A percentile compares a stretch with the other conserved stretches of the same genome.
phyloP scores from a whole-genome alignment of 108 stramenopile species.

The Cyclotella cryptica region DNA sequence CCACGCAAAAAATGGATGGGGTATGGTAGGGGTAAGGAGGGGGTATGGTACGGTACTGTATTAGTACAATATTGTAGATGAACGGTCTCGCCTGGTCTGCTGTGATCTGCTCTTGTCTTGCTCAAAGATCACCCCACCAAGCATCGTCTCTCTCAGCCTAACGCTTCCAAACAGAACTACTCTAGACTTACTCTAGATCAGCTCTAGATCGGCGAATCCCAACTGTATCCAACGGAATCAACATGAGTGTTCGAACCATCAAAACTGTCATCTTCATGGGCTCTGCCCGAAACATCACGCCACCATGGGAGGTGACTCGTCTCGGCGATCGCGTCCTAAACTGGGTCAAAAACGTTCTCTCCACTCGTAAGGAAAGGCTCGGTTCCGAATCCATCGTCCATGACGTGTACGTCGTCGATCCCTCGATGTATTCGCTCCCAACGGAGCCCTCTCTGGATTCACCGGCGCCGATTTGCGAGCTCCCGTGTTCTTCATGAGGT shows the following conservation, averaged over 20 bases:
- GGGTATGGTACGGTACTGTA: no score
- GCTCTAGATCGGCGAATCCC: no score
- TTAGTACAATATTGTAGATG: no score
- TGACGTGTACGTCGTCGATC: constrained; percentile 63
- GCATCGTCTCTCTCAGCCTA: no score
- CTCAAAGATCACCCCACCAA: no score
- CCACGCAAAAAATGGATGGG: no score
- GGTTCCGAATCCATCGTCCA: constrained; percentile 59
- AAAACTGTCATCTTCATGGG: constrained; percentile 81
- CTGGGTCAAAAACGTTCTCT: constrained; percentile 59
- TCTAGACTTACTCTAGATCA: no score
- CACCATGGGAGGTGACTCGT: constrained; percentile 68
- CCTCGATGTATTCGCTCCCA: constrained; percentile 62
- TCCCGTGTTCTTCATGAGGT: constrained; percentile 58
- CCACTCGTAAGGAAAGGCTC: constrained; percentile 42
- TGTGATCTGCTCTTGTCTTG: no score
- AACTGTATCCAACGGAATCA: background rate
- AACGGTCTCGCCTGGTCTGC: no score
- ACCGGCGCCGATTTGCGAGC: constrained; percentile 56
- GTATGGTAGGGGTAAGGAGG: no score
- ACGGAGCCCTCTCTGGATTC: constrained; percentile 58
- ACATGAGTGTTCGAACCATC: constrained; percentile 44
- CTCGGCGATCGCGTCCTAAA: constrained; percentile 64
- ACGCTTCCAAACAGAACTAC: no score
- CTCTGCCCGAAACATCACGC: constrained; percentile 52